phyloP scores from a whole-genome alignment of 148 eudicot species.

The Cornus controversa region DNA sequence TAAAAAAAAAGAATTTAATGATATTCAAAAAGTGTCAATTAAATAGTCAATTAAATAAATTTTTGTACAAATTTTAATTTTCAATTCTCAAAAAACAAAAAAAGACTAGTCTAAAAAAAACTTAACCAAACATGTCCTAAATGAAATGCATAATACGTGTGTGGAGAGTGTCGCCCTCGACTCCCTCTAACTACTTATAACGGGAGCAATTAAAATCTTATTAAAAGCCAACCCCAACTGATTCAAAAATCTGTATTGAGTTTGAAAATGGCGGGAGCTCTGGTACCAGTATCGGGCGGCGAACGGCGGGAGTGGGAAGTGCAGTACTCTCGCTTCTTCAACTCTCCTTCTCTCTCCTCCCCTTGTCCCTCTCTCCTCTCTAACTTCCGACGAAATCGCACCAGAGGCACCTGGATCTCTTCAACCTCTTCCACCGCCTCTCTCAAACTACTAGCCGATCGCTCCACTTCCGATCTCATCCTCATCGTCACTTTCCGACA shows the following conservation, averaged over 20 bases:
- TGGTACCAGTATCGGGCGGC: constrained; percentile 6
- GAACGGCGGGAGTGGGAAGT: constrained; percentile 34
- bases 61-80: too few relatives aligned
- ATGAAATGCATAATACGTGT: too few relatives aligned
- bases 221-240: too few relatives aligned
- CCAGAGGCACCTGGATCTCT: constrained; percentile 47
- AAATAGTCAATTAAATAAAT: too few relatives aligned
- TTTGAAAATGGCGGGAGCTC: constrained; percentile 61
- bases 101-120: too few relatives aligned
- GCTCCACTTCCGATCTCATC: constrained; percentile 18
- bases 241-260: not conserved
- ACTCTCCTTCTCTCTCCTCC: constrained; percentile 27
- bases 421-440: constrained; percentile 29
- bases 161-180: too few relatives aligned
- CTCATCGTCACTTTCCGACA: constrained; percentile 41
- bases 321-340: constrained; percentile 52
- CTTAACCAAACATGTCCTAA: too few relatives aligned
- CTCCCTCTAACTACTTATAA: not conserved
- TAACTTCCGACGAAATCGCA: not conserved
- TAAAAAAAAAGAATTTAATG: too few relatives aligned
- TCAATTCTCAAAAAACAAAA: too few relatives aligned
- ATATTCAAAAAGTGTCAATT: too few relatives aligned
- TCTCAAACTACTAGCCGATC: constrained; percentile 34
- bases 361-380: constrained; percentile 20
- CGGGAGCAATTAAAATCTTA: too few relatives aligned